Evolutionary conservation across 1,284 basidiomycete genomes (phyloP).

Genomic region (Ceraceosorus guamensis): DNA sequence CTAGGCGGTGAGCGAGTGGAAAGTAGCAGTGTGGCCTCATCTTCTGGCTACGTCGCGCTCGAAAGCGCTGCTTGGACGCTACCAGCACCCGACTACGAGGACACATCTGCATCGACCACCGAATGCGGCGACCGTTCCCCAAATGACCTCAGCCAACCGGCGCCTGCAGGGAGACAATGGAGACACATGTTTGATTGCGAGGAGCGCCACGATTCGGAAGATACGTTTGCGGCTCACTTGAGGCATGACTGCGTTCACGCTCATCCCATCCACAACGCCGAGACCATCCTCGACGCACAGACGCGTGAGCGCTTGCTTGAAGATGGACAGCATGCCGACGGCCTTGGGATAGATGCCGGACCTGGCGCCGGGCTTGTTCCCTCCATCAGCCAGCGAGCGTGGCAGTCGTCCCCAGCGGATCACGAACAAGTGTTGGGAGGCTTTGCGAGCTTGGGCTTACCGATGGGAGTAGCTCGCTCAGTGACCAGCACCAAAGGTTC

Average conservation of each 20-base stretch:
- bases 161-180: not conserved
- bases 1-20: slow-evolving; percentile 15
- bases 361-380: not conserved
- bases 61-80: not conserved
- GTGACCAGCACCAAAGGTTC: not conserved
- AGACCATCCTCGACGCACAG: slow-evolving; percentile 17
- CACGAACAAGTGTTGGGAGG: slow-evolving; percentile 16
- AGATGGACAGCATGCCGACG: not conserved
- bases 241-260: slow-evolving; percentile 31
- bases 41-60: not conserved
- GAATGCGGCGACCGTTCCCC: not conserved
- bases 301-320: slow-evolving; percentile 8
- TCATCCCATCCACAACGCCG: slow-evolving; percentile 28
- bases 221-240: slow-evolving; percentile 35
- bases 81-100: not conserved
- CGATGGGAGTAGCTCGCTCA: not conserved
- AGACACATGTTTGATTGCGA: not conserved
- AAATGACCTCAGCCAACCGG: not conserved
- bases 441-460: slow-evolving; percentile 15
- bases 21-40: not conserved
- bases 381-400: not conserved
- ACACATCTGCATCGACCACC: not conserved
- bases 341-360: not conserved
- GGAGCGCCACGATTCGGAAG: slow-evolving; percentile 11
- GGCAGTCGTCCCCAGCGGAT: not conserved